These are phyloP conservation scores for Saitozyma sp. DNA, from an alignment of 768 basidiomycete species.

Conservation along the genomic window DNA sequence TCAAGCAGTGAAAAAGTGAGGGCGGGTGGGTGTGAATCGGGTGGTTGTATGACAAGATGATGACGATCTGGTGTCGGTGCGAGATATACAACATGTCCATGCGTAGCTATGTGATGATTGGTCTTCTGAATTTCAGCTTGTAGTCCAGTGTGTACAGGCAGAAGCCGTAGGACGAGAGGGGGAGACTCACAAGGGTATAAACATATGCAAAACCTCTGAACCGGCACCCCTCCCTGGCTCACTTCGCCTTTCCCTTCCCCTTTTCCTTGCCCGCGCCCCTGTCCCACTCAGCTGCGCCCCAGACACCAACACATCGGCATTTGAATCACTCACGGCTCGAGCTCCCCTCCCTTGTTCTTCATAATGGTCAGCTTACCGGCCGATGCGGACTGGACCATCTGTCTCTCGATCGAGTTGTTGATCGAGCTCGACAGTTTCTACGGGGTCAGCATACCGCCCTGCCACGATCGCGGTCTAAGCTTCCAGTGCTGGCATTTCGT, in stretches of 20 bases:
- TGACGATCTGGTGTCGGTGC: not conserved
- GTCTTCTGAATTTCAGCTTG: no score
- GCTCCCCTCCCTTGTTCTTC: slow-evolving; percentile 53
- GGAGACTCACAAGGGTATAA: no score
- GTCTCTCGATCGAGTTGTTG: slow-evolving; percentile 84
- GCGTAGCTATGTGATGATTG: not conserved
- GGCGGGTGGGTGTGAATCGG: not conserved
- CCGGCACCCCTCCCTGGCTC: no score
- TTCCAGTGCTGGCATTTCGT: not conserved
- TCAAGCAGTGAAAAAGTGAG: slow-evolving; percentile 2
- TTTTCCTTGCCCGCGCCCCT: slow-evolving; percentile 36
- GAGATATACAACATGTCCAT: slow-evolving; percentile 7
- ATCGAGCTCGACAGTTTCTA: slow-evolving; percentile 87
- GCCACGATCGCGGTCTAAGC: not conserved
- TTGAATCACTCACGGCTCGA: slow-evolving; percentile 34
- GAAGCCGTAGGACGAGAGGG: no score
- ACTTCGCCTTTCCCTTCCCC: slow-evolving; percentile 12
- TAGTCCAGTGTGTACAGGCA: no score
- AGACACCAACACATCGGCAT: not conserved
- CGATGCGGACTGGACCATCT: slow-evolving; percentile 86
- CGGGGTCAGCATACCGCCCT: not conserved
- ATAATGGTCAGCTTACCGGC: slow-evolving; percentile 89
- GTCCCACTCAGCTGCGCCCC: not conserved
- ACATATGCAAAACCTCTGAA: no score
- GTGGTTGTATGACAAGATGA: not conserved